phyloP scores from a whole-genome alignment of 441 rosid genomes.

The Kokia cookei region DNA sequence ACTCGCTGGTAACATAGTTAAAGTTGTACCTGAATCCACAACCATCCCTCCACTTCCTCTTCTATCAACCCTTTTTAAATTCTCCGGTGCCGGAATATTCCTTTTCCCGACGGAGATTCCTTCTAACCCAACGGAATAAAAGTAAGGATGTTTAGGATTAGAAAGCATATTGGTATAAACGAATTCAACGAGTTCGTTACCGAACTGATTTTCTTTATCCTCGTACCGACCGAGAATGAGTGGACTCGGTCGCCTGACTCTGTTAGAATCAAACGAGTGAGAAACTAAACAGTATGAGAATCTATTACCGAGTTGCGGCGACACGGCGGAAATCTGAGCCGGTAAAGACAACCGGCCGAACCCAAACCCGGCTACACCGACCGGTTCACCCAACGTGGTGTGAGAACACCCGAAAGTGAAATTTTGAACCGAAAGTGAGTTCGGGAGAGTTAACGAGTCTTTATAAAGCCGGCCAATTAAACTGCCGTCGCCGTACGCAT shows the following conservation, averaged over 20 bases:
- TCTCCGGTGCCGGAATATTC: constrained; percentile 60
- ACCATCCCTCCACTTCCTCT: constrained; percentile 82
- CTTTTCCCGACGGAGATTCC: constrained; percentile 71
- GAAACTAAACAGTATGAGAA: constrained; percentile 89
- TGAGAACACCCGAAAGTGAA: constrained; percentile 92
- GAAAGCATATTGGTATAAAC: constrained; percentile 62
- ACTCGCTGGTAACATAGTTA: constrained; percentile 78
- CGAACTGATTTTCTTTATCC: constrained; percentile 32
- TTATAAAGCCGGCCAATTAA: constrained; percentile 54
- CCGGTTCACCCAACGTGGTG: constrained; percentile 74
- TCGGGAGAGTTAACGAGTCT: constrained; percentile 39
- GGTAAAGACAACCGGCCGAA: constrained; percentile 76
- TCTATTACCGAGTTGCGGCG: constrained; percentile 67
- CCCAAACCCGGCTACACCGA: constrained; percentile 93
- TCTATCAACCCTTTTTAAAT: constrained; percentile 40
- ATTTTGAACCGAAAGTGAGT: constrained; percentile 38
- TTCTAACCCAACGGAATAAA: constrained; percentile 71
- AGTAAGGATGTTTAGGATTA: constrained; percentile 73
- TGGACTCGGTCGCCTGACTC: constrained; percentile 69
- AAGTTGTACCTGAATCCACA: constrained; percentile 93
- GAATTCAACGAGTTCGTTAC: constrained; percentile 25
- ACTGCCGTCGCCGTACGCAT: constrained; percentile 95
- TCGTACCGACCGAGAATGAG: constrained; percentile 80
- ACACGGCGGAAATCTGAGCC: constrained; percentile 55
- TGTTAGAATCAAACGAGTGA: constrained; percentile 72